These are phyloP conservation scores for Chytriomyces sp. DNA, from an alignment of 192 early-diverging fungal genomes.

Conservation along the genomic window DNA sequence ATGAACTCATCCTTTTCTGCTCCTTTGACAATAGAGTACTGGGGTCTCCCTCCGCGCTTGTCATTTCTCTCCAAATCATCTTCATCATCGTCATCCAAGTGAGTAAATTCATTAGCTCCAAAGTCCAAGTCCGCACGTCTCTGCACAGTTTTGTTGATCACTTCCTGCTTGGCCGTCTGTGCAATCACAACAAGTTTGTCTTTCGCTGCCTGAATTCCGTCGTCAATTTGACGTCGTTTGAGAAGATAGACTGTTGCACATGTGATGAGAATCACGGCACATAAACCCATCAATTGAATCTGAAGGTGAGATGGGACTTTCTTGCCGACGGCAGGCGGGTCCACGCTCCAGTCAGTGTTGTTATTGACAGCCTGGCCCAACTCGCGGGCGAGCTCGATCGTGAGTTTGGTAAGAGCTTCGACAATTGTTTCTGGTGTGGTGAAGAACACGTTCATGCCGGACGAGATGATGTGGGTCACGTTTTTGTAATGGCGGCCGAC, in stretches of 20 bases:
- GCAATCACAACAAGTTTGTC: conserved; percentile 16
- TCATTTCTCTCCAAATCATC: background rate
- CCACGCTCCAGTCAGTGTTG: conserved; percentile 17
- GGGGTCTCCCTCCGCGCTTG: background rate
- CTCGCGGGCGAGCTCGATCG: background rate
- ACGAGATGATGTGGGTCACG: conserved; percentile 15
- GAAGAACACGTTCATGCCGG: conserved; percentile 20
- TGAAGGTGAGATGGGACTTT: conserved; percentile 32
- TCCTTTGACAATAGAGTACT: conserved; percentile 14
- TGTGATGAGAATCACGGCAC: conserved; percentile 29
- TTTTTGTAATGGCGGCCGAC: conserved; percentile 30
- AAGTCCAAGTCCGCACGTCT: conserved; percentile 28
- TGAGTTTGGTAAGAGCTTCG: conserved; percentile 2
- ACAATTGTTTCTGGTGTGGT: conserved; percentile 16
- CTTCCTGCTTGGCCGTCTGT: conserved; percentile 25
- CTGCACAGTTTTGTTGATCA: conserved; percentile 25
- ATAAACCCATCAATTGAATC: conserved; percentile 27
- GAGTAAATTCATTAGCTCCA: conserved; percentile 30
- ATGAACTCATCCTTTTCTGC: conserved; percentile 34
- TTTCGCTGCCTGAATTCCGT: conserved; percentile 8
- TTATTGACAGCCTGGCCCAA: background rate
- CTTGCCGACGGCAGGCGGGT: conserved; percentile 17
- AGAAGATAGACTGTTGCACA: conserved; percentile 15
- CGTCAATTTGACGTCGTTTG: conserved; percentile 30
- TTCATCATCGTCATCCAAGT: conserved; percentile 25